Base-by-base conservation (phyloP, 78 protist species). In the Dictyostelium purpureum region DNA sequence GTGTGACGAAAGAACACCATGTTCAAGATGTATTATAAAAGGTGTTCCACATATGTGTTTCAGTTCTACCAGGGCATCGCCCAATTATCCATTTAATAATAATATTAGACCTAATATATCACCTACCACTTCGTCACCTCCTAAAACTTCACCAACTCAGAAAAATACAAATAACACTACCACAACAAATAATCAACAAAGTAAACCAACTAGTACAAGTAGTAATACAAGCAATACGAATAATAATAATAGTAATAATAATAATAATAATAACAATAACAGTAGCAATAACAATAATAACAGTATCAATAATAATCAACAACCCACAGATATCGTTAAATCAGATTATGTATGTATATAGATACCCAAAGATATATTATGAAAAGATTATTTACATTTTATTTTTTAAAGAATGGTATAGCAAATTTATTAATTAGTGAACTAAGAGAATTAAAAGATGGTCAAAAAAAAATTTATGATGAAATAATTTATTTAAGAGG, bases 401-500 rank as follows among this genome's bases (percentile, higher is more conserved):
- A 33, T 12, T 37, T 9, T 47, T n/a, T 35, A 31, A 52, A 52
- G 69, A 57, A 52, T 51, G 61, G 56, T 19, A 51, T 52, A 33
- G 66, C 61, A 47, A 45, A 77, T 57, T 77, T 77, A 77, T 77
- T 77, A 40, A 77, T 85, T 26, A 85, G 66, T 73, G 92, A 85
- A 61, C 45, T 85, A 35, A 52, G 78, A 45, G 92, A 85, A 31
- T 26, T 85, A 40, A 85, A 85, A 85, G 92, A 85, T 38, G 92
- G 92, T 6, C 92, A 85, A 47, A 85, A 73, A 59, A 85, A 85
- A 82, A 73, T 85, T 5, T 85, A 73, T 85, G 92, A 85, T 21
- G 92, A 85, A 33, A 4, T 85, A 1, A 28, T 73, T 24, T 37
- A 26, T 31, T 47, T 85, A 37, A 70, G 26, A 24, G 74, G 59